Evolutionary conservation across 169 alveolate genomes (phyloP), one percentile per base, ranked within the genome.

Genomic region (Plasmodium knowlesi): DNA sequence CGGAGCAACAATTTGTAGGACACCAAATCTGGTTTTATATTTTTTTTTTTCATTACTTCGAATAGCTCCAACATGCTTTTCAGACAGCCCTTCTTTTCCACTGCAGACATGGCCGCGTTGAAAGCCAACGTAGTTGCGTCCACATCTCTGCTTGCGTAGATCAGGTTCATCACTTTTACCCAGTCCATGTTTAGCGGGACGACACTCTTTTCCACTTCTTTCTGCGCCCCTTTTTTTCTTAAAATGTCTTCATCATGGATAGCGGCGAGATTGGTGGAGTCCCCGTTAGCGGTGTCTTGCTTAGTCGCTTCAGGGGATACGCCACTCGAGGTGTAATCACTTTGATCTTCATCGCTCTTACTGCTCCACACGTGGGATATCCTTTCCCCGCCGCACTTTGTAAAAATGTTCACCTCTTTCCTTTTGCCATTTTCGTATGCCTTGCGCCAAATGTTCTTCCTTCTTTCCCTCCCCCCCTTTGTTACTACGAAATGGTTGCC

Each of bases 21-120:
- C 5, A 89, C 84, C 72, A 89, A 22, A 67, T 89, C 94, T 70
- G 94, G 94, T 89, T 89, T 89, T 79, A 89, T 89, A 50, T 89
- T 89, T 89, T 89, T 89, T 6, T 80, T 89, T 79, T 89, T 89
- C 94, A 89, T 89, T n/a, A 50, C 80, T 70, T 81, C 94, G 72
- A 89, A 61, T 67, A 89, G 19, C 43, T 89, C 94, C 50, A 89
- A 22, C 41, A 89, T 70, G 34, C 91, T 57, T 37, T 37, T 25
- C 72, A 89, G 82, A 50, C 94, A 89, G 30, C 94, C 91, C 53
- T 89, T 89, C 72, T 89, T 89, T 89, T 89, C 94, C 14, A 81
- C 94, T 19, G 94, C 94, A 14, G 94, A 78, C 41, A 89, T 28
- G 14, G 94, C 94, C 25, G 91, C 94, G 67, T 89, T 89, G 54